Conservation (phyloP, 805 yeast species). For the Diddensiella caesifluorescens region DNA sequence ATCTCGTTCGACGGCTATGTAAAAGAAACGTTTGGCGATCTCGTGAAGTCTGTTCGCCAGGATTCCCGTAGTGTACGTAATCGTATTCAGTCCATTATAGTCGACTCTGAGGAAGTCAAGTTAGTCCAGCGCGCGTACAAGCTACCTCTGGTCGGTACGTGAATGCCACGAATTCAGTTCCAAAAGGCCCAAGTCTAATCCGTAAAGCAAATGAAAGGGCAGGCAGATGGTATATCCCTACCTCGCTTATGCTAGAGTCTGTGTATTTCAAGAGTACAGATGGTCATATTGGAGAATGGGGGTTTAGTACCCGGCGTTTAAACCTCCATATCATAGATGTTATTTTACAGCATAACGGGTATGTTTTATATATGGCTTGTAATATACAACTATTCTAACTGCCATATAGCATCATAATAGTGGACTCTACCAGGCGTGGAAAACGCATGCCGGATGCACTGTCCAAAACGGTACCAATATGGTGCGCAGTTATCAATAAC, state of each 20-base stretch:
- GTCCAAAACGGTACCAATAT: constrained; percentile 81
- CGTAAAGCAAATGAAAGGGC: constrained; percentile 75
- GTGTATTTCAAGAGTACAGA: constrained; percentile 87
- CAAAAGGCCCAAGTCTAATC: constrained; percentile 32
- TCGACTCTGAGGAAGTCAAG: constrained; percentile 52
- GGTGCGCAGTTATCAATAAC: constrained; percentile 77
- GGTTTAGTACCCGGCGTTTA: constrained; percentile 64
- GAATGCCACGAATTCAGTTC: constrained; percentile 5
- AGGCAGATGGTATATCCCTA: constrained; percentile 77
- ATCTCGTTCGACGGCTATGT: constrained; percentile 1
- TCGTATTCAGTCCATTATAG: constrained; percentile 64
- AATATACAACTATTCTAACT: not conserved
- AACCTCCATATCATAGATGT: constrained; percentile 64
- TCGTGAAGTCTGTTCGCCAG: constrained; percentile 41
- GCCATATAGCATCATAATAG: constrained; percentile 40
- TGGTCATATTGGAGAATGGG: constrained; percentile 82
- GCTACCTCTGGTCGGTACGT: constrained; percentile 30
- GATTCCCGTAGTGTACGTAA: constrained; percentile 50
- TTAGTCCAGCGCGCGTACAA: constrained; percentile 35
- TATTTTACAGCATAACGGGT: constrained; percentile 41
- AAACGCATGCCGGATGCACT: constrained; percentile 81
- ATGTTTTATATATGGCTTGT: not conserved
- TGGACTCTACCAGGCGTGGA: constrained; percentile 84
- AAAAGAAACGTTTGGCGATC: constrained; percentile 8
- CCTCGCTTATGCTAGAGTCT: constrained; percentile 38